Evolutionary conservation across 2,329 filamentous ascomycete species (phyloP), one percentile per base, ranked within the genome.

Genomic region (Elsinoe australis): DNA sequence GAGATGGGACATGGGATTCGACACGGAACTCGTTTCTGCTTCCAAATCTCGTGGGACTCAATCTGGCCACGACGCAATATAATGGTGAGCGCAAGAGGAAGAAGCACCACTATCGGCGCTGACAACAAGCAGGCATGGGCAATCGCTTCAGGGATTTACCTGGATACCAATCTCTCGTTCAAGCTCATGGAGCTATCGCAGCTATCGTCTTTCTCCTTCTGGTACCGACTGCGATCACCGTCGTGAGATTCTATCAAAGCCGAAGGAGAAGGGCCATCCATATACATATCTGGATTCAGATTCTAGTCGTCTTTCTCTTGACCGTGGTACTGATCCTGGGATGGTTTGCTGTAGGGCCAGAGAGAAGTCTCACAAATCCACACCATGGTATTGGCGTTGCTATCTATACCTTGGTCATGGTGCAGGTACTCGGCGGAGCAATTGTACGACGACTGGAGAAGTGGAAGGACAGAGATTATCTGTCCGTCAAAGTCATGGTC

Each of bases 371-470:
- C 58, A 82, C 83, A 6, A 94, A 94, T 61, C 86, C 86, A 0
- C 86, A 94, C 62, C 86, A 94, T 64, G 85, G 83, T 52, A 90
- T 92, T 54, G 86, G 86, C 10, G 72, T 89, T 26, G 83, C 85
- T 21, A 78, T 94, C 36, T 90, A 88, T 60, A 76, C 82, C 35
- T 67, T 87, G 38, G 75, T 90, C 26, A 62, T 87, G 36, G 66
- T 85, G 3, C 87, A 92, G 61, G 75, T 82, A 12, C 59, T 89
- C 2, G 82, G 47, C 3, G 52, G 52, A 4, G 50, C 47, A 6
- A 14, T 52, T 19, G 42, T 54, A 3, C 47, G 53, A 19, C 38
- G 42, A 18, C 42, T 53, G n/a, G 63, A 66, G 47, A 57, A 58
- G 41, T 59, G 57, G 38, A 74, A 73, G 57, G 71, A 70, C 28